Conservation (phyloP, 75 land plant genomes). For the Ceratopteris richardii region DNA sequence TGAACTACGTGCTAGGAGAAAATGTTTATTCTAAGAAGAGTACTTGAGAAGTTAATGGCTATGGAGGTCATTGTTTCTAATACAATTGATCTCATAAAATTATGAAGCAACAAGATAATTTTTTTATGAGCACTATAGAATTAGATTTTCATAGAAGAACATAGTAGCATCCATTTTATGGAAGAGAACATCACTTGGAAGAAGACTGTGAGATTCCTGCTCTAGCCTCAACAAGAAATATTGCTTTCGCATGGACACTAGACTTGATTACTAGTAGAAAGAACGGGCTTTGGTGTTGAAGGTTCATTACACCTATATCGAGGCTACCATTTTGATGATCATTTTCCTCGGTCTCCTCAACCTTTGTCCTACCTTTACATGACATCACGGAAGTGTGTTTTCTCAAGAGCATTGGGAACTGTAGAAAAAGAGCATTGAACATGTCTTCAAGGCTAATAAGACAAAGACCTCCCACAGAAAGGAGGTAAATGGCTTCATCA, state of each 20-base stretch:
- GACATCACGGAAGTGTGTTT: conserved; percentile 46
- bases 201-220: too few relatives aligned
- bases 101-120: too few relatives aligned
- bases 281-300: conserved; percentile 46
- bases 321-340: conserved; percentile 32
- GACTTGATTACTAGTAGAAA: conserved; percentile 20
- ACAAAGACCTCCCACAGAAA: conserved; percentile 38
- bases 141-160: too few relatives aligned
- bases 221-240: too few relatives aligned
- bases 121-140: too few relatives aligned
- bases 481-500: conserved; percentile 46
- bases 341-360: conserved; percentile 46
- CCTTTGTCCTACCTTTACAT: conserved; percentile 50
- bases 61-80: too few relatives aligned
- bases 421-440: conserved; percentile 44
- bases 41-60: too few relatives aligned
- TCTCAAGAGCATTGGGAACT: conserved; percentile 50
- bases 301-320: conserved; percentile 43
- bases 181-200: too few relatives aligned
- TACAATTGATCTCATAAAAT: too few relatives aligned
- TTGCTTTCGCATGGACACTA: not conserved
- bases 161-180: too few relatives aligned
- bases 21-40: too few relatives aligned
- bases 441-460: conserved; percentile 46
- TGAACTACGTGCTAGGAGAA: too few relatives aligned